phyloP scores from a whole-genome alignment of 805 yeast species.

The Candida cerambycidarum region DNA sequence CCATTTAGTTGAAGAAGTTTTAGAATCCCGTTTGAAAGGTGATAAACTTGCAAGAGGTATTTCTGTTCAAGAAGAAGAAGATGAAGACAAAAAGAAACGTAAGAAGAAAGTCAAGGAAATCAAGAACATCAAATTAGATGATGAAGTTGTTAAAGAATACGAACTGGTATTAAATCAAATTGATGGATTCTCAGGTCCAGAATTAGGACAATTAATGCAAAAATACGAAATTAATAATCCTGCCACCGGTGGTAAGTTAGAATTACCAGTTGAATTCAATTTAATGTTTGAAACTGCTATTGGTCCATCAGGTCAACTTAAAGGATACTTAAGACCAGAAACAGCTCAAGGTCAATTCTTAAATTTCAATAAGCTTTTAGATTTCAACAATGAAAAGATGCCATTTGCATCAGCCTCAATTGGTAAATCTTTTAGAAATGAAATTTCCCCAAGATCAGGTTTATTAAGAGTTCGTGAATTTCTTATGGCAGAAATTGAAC shows the following conservation, averaged over 20 bases:
- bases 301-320: slow-evolving; percentile 96
- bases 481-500: slow-evolving; percentile 99
- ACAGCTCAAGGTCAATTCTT: slow-evolving; percentile 99
- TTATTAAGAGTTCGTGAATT: slow-evolving; percentile 97
- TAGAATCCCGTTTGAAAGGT: slow-evolving; percentile 95
- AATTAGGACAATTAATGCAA: slow-evolving; percentile 84
- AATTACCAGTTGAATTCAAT: slow-evolving; percentile 92
- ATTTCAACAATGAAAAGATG: slow-evolving; percentile 93
- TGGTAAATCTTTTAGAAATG: slow-evolving; percentile 98
- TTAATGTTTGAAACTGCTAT: slow-evolving; percentile 99
- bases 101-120: slow-evolving; percentile 94
- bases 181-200: slow-evolving; percentile 92
- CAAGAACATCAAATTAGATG: slow-evolving; percentile 83
- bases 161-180: slow-evolving; percentile 87
- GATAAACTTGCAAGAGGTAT: slow-evolving; percentile 95
- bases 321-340: slow-evolving; percentile 96
- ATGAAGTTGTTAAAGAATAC: slow-evolving; percentile 73
- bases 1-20: slow-evolving; percentile 95
- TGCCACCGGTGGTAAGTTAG: slow-evolving; percentile 79
- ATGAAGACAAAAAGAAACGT: slow-evolving; percentile 68
- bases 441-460: slow-evolving; percentile 98
- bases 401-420: slow-evolving; percentile 99
- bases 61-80: slow-evolving; percentile 51
- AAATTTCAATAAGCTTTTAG: slow-evolving; percentile 90
- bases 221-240: slow-evolving; percentile 89